A percentile compares a stretch with the other conserved stretches of the same genome.
phyloP scores from a whole-genome alignment of 179 eudicot species.

The Vitellaria paradoxa region DNA sequence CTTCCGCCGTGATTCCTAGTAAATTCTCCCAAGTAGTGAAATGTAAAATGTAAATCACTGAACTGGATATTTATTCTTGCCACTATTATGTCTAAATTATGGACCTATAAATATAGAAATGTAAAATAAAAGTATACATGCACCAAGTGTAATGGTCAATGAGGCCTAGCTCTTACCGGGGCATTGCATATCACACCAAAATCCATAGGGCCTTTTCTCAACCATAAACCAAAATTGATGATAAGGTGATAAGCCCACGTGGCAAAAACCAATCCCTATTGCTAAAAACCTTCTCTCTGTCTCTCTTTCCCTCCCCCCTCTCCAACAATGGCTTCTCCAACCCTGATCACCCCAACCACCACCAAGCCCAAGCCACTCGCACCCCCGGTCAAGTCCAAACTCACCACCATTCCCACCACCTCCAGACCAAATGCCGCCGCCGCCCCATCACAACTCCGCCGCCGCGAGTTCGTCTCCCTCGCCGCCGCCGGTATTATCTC shows the following conservation, averaged over 20 bases:
- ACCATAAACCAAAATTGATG: conserved; percentile 51
- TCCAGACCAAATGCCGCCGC: conserved; percentile 9
- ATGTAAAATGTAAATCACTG: too few relatives aligned
- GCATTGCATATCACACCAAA: conserved; percentile 20
- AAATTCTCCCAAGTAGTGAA: too few relatives aligned
- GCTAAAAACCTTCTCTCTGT: conserved; percentile 9
- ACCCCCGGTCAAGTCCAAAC: conserved; percentile 34
- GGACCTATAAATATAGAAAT: too few relatives aligned
- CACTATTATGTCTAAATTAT: too few relatives aligned
- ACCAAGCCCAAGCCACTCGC: conserved; percentile 33
- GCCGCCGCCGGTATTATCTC: conserved; percentile 32
- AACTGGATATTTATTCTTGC: too few relatives aligned
- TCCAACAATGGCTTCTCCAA: conserved; percentile 51
- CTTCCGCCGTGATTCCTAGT: too few relatives aligned
- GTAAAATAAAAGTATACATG: too few relatives aligned
- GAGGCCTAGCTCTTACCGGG: too few relatives aligned
- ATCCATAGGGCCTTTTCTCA: conserved; percentile 36
- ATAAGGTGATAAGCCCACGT: conserved; percentile 88
- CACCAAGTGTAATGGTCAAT: too few relatives aligned
- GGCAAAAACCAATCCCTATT: conserved; percentile 22
- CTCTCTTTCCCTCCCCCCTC: conserved; percentile 22
- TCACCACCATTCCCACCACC: conserved; percentile 22
- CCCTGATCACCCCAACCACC: conserved; percentile 44
- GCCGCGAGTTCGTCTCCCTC: conserved; percentile 42
- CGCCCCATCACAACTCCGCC: conserved; percentile 24